A percentile compares a stretch with the other conserved stretches of the same genome.
phyloP scores from a whole-genome alignment of 768 basidiomycete genomes.

The Leccinum subgranulosum region DNA sequence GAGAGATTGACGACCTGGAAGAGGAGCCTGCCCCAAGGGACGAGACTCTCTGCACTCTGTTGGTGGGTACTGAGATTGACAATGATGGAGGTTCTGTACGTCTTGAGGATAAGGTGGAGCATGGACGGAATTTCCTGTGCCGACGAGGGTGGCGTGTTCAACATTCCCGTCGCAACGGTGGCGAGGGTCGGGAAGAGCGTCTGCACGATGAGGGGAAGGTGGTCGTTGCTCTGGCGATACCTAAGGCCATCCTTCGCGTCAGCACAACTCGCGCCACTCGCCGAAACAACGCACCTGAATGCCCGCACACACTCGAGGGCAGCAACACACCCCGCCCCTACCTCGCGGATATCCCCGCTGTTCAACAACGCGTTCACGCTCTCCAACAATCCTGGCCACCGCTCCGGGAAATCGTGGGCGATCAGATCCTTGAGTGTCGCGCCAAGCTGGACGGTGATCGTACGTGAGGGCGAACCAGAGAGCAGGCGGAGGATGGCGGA shows the following conservation, averaged over 20 bases:
- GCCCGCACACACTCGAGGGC: conserved; percentile 75
- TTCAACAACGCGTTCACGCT: conserved; percentile 61
- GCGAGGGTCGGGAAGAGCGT: conserved; percentile 75
- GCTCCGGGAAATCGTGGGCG: conserved; percentile 71
- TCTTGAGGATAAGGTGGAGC: conserved; percentile 83
- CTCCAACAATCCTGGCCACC: conserved; percentile 70
- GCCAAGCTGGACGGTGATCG: conserved; percentile 74
- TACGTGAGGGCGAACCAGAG: conserved; percentile 59
- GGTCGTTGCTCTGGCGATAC: conserved; percentile 63
- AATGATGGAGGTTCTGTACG: conserved; percentile 82
- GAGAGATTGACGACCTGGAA: conserved; percentile 76
- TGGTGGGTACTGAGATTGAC: conserved; percentile 71
- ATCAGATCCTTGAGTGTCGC: conserved; percentile 71
- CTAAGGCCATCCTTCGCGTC: conserved; percentile 38
- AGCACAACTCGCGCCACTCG: conserved; percentile 28
- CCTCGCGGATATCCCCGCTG: conserved; percentile 65
- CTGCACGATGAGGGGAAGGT: conserved; percentile 55
- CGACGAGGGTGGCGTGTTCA: conserved; percentile 55
- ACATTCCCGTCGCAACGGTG: conserved; percentile 66
- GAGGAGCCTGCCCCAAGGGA: conserved; percentile 85
- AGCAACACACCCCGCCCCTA: conserved; percentile 79
- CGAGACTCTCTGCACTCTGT: conserved; percentile 68
- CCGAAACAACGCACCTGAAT: conserved; percentile 21
- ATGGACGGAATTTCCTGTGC: conserved; percentile 76
- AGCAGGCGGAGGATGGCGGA: conserved; percentile 66